Conservation (phyloP, 768 basidiomycete species). For the Suillus spraguei region DNA sequence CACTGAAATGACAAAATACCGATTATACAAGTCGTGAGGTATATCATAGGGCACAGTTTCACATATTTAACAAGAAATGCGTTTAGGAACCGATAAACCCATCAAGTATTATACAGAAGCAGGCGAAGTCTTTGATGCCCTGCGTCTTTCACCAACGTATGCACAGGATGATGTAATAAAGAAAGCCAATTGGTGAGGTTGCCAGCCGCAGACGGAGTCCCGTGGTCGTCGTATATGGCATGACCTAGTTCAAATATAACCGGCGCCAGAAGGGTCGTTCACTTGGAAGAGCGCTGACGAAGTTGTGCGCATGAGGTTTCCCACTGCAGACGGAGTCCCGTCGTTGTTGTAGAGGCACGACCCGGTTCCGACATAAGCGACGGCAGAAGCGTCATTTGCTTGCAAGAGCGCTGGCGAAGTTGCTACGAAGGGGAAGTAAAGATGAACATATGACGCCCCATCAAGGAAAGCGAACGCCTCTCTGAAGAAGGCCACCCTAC, state of each 20-base stretch:
- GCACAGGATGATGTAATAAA: not conserved
- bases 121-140: not conserved
- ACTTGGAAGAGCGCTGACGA: constrained; percentile 26
- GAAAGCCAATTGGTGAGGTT: constrained; percentile 23
- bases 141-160: not conserved
- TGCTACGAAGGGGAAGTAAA: constrained; percentile 42
- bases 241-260: constrained; percentile 29
- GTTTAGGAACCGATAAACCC: not conserved
- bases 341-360: constrained; percentile 37
- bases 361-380: constrained; percentile 26
- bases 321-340: constrained; percentile 27
- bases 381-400: constrained; percentile 21
- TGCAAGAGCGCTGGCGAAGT: constrained; percentile 30
- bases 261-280: constrained; percentile 21
- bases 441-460: constrained; percentile 27
- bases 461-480: constrained; percentile 40
- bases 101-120: not conserved
- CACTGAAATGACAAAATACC: not conserved
- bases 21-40: not conserved
- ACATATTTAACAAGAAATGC: not conserved
- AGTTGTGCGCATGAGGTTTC: constrained; percentile 28
- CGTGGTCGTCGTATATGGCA: constrained; percentile 35
- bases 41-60: not conserved
- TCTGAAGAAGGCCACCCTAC: constrained; percentile 35
- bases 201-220: constrained; percentile 28